phyloP scores from a whole-genome alignment of 1,284 basidiomycete genomes.

The Boletus austroedulis region DNA sequence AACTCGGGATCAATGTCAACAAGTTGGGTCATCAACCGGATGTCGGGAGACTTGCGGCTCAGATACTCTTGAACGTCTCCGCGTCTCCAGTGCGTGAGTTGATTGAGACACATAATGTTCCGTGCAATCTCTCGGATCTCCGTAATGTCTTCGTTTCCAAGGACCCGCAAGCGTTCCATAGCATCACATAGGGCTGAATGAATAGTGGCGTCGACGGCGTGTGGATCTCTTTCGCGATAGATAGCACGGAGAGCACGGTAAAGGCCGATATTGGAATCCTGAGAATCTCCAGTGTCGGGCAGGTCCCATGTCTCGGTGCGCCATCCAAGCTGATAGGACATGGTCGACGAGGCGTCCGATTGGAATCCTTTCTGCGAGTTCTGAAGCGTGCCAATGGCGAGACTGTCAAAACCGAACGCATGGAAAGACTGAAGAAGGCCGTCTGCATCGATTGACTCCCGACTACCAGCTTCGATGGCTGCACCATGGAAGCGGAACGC shows the following conservation, averaged over 20 bases:
- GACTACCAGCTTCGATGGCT: constrained; percentile 60
- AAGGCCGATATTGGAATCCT: constrained; percentile 56
- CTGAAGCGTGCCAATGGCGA: constrained; percentile 67
- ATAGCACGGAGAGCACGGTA: constrained; percentile 79
- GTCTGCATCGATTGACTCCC: constrained; percentile 42
- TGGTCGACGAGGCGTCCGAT: constrained; percentile 43
- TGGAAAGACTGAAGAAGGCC: constrained; percentile 77
- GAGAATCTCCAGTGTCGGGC: constrained; percentile 53
- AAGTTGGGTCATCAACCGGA: constrained; percentile 43
- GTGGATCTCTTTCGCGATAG: constrained; percentile 65
- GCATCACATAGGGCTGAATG: constrained; percentile 54
- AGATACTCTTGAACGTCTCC: constrained; percentile 40
- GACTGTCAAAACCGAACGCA: constrained; percentile 81
- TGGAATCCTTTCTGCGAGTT: constrained; percentile 38
- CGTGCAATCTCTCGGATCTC: constrained; percentile 67
- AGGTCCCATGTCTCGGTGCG: constrained; percentile 91
- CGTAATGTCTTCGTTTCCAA: constrained; percentile 74
- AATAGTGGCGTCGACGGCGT: constrained; percentile 48
- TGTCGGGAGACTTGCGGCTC: constrained; percentile 36
- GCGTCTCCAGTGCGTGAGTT: constrained; percentile 61
- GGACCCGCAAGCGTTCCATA: constrained; percentile 59
- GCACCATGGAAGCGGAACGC: constrained; percentile 91
- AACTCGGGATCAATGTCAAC: constrained; percentile 52
- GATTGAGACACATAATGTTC: constrained; percentile 75
- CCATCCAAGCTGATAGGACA: constrained; percentile 84